Base-by-base conservation (phyloP, 2,329 filamentous ascomycete genomes). In the Ophiocordyceps camponoti-floridani region DNA sequence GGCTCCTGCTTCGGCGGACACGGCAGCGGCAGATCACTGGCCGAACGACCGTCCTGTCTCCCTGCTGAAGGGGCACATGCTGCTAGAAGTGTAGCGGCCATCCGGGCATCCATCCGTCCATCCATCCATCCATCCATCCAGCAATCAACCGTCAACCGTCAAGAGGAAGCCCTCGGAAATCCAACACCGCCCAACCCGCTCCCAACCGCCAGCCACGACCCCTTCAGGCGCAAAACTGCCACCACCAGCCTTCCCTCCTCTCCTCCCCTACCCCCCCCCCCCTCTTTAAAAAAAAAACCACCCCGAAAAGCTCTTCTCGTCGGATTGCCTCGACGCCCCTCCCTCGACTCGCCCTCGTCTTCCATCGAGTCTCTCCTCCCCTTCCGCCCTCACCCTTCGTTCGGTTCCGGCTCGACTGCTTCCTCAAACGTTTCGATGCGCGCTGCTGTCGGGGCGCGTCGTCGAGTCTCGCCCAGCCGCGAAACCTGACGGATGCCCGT, bases 401-500 rank as follows among this genome's bases (percentile, higher is more conserved):
- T 42, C 23, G 19, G 23, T 11, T 30, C 30, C 19, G 40, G 23
- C 23, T 28, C 23, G 40, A 11, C 43, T 40, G 38, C 18, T 40
- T 26, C 37, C 40, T 40, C 19, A 31, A 26, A 62, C 66, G 61
- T 64, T 66, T 67, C 65, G 59, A 68, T 67, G 63, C 61, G 58
- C 57, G 57, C 58, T 55, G 57, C 57, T 65, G 62, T 64, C 63
- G 66, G 62, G 61, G 58, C 61, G 56, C 62, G 51, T 60, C 58
- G 58, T 57, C 55, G 48, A 47, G 49, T 59, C 57, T 58, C 58
- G 56, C 61, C 61, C 58, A 58, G 60, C 62, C 61, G 59, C 56
- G 61, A 59, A 58, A 60, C 62, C 61, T 62, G 61, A 65, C 62
- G 55, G 58, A 65, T 65, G 64, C 60, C 59, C 59, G 60, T 41